Evolutionary conservation across 306 rosid species (phyloP), one percentile per base, ranked within the genome.

Genomic region (Phaseolus lunatus): DNA sequence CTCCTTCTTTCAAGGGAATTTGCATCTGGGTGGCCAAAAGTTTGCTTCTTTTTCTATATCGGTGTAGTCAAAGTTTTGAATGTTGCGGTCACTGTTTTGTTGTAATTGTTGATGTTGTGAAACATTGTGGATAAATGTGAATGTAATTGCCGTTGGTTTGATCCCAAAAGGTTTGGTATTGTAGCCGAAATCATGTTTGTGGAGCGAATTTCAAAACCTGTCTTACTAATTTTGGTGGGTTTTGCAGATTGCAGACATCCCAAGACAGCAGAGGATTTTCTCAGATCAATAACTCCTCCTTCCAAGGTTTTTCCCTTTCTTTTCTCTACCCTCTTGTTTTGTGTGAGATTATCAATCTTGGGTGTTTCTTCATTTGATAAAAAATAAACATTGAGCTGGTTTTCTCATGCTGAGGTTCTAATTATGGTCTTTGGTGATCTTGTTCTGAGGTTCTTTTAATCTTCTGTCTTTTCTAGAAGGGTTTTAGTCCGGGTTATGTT

Each of bases 201-300:
- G 27, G 5, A 53, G 10, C 11, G 4, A 22, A 22, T 56, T 24
- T 9, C 26, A 23, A 23, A 59, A 59, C 20, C 5, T 15, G 41
- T 10, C 44, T 87, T 29, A 50, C 27, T 72, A 45, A 58, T 54
- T 64, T 79, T 70, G 15, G 39, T 31, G 56, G 73, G 59, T 82
- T 47, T 70, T 84, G 35, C 81, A 96, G 99, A 87, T 66, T 96
- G 99, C 73, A 96, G 88, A 65, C 99, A 96, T 73, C 97, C 99
- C 4, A 95, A 85, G 85, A 88, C 90, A 5, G 93, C 89, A 10
- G 90, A 91, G 41, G 99, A 96, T 67, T 89, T 92, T 76, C 96
- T 89, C 78, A 86, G 78, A 62, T 87, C 88, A 47, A 78, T 87
- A 24, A 88, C 93, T 44, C 93, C 93, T 44, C 93, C 98, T 79